These are phyloP conservation scores for Aspergillus fumigatiaffinis DNA, from an alignment of 2,329 filamentous ascomycete genomes.

Conservation along the genomic window DNA sequence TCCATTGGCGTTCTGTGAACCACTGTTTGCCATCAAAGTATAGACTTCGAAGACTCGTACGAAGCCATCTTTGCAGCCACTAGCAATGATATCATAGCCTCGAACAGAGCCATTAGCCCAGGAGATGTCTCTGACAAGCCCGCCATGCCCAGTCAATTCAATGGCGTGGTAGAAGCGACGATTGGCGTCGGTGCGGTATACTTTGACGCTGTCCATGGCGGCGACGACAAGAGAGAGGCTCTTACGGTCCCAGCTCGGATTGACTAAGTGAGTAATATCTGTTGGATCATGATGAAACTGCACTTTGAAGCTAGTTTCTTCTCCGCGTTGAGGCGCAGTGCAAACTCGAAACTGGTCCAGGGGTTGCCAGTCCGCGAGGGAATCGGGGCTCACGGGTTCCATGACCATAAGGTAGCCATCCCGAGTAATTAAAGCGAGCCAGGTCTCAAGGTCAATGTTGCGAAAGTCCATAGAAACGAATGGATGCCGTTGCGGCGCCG, in stretches of 20 bases:
- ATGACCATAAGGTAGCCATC: slow-evolving; percentile 76
- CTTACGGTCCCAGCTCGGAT: slow-evolving; percentile 76
- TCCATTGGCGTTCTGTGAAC: slow-evolving; percentile 23
- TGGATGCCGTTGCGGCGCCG: slow-evolving; percentile 63
- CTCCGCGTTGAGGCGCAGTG: slow-evolving; percentile 66
- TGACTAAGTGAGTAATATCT: slow-evolving; percentile 67
- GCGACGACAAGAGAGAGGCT: slow-evolving; percentile 79
- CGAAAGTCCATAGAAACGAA: slow-evolving; percentile 81
- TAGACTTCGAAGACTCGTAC: slow-evolving; percentile 75
- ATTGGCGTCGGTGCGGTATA: slow-evolving; percentile 72
- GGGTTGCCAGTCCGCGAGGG: slow-evolving; percentile 68
- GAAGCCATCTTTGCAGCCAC: slow-evolving; percentile 86
- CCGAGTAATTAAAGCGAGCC: slow-evolving; percentile 77
- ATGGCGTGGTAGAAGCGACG: slow-evolving; percentile 83
- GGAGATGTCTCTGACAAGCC: slow-evolving; percentile 78
- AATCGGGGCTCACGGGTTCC: slow-evolving; percentile 82
- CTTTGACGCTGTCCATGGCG: slow-evolving; percentile 74
- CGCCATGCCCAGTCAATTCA: slow-evolving; percentile 68
- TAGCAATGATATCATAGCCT: slow-evolving; percentile 85
- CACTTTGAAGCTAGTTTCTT: slow-evolving; percentile 82
- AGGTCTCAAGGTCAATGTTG: slow-evolving; percentile 77
- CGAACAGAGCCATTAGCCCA: slow-evolving; percentile 92
- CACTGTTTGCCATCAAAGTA: slow-evolving; percentile 29
- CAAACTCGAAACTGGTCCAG: slow-evolving; percentile 75
- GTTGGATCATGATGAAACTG: slow-evolving; percentile 81